Conservation (phyloP, 202 grass and related monocot species). For the Eragrostis tef region DNA sequence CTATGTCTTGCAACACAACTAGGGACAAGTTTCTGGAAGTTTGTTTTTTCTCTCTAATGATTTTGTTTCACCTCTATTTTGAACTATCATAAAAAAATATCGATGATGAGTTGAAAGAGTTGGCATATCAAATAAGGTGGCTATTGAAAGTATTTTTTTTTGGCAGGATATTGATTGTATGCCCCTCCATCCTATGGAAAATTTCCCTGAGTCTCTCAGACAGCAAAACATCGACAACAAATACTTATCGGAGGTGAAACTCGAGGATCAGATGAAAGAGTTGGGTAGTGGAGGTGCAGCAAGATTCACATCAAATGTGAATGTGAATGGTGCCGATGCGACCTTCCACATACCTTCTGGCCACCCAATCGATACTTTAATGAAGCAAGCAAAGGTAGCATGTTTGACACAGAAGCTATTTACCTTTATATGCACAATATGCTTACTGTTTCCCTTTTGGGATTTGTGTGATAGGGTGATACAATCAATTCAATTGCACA, state of each 20-base stretch:
- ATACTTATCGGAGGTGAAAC: constrained; percentile 64
- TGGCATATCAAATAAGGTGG: constrained; percentile 18
- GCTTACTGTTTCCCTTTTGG: constrained; percentile 42
- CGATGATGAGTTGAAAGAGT: constrained; percentile 19
- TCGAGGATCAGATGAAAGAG: constrained; percentile 65
- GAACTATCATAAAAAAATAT: constrained; percentile 12
- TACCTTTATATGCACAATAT: constrained; percentile 48
- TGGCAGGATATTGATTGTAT: constrained; percentile 99
- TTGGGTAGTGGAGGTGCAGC: constrained; percentile 53
- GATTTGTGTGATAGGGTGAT: constrained; percentile 66
- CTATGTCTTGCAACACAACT: no score
- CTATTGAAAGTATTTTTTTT: constrained; percentile 42
- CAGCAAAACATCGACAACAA: constrained; percentile 58
- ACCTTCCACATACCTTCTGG: constrained; percentile 50
- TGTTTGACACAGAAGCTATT: constrained; percentile 32
- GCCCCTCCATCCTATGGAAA: constrained; percentile 88
- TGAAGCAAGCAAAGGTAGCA: constrained; percentile 73
- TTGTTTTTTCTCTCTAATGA: no score
- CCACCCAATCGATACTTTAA: constrained; percentile 73
- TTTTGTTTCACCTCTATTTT: constrained; percentile 23
- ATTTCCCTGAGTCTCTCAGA: constrained; percentile 82
- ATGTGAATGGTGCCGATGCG: constrained; percentile 55
- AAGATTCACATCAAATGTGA: constrained; percentile 59
- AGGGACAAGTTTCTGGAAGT: no score
- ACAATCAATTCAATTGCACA: constrained; percentile 79